Base-by-base conservation (phyloP, 1,284 basidiomycete species). In the Mycena citricolor region DNA sequence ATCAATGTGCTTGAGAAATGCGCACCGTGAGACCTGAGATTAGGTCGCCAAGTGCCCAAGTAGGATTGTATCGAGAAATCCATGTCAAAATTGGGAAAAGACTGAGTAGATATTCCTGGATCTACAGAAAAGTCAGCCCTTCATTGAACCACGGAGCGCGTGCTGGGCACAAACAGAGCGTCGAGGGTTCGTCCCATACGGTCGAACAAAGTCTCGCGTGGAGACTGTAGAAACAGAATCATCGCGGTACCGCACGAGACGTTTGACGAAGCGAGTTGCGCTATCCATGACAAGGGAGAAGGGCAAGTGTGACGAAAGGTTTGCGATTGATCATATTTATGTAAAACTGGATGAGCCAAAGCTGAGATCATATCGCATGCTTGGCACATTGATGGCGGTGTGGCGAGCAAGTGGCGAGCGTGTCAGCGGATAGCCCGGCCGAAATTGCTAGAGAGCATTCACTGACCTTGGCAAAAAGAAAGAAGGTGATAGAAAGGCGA, bases 71-170 rank as follows among this genome's bases (percentile, higher is more conserved):
- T 56, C 90, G 76, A 8, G 80, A 76, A 29, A 89, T 81, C 92
- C 92, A 95, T 36, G 77, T 68, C 2, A 89, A 25, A 60, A 94
- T 89, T 2, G 92, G 92, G 66, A 95, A 94, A 8, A 94, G 69
- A 49, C 79, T 76, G 40, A 62, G 57, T 22, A 90, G 26, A 58
- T 94, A 95, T 41, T 70, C 54, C 28, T 73, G 60, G 30, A 74
- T 61, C 86, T 90, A 49, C 32, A 40, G 25, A 10, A 19, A 33
- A 23, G 26, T 41, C 41, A 32, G 38, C 13, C 42, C 44, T 44
- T 50, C 44, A 29, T 28, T 28, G 35, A 32, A 38, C 33, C 16
- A 40, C 50, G 44, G 16, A 20, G 38, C 42, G 35, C 26, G 32
- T 42, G 28, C 32, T 42, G 37, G 30, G 31, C 13, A 61, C 73